Evolutionary conservation across 1,284 basidiomycete species (phyloP).

Genomic region (Cystobasidium slooffiae): DNA sequence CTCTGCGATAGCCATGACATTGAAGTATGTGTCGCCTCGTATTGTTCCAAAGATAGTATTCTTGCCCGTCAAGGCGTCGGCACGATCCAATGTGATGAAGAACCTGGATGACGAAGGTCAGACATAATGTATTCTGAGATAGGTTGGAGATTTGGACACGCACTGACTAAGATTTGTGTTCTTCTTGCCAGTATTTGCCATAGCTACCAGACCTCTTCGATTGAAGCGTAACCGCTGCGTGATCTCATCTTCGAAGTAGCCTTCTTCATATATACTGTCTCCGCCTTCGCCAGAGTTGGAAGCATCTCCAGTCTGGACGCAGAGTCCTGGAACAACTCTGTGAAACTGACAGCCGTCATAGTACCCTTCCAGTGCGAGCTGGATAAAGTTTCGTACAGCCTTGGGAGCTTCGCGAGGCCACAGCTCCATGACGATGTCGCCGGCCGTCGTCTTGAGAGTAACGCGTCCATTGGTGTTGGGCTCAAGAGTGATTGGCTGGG

Average conservation of each 20-base stretch:
- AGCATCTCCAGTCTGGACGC: conserved; percentile 93
- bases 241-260: conserved; percentile 50
- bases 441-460: conserved; percentile 84
- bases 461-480: conserved; percentile 59
- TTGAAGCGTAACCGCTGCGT: conserved; percentile 74
- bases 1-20: conserved; percentile 69
- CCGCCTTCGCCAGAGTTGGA: conserved; percentile 90
- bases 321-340: conserved; percentile 63
- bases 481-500: conserved; percentile 45
- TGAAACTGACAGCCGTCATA: conserved; percentile 95
- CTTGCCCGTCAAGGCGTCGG: conserved; percentile 75
- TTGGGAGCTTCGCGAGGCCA: conserved; percentile 95
- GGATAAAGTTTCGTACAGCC: conserved; percentile 89
- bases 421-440: conserved; percentile 85
- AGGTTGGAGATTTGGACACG: conserved; percentile 62
- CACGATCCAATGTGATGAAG: conserved; percentile 77
- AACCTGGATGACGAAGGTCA: conserved; percentile 65
- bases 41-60: conserved; percentile 55
- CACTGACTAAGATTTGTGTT: conserved; percentile 58
- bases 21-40: conserved; percentile 57
- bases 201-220: conserved; percentile 86
- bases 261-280: conserved; percentile 58
- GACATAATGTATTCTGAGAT: background rate
- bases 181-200: conserved; percentile 82
- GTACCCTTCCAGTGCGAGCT: conserved; percentile 77